Base-by-base conservation (phyloP, 2,329 filamentous ascomycete species). In the Botrytis hyacinthi region DNA sequence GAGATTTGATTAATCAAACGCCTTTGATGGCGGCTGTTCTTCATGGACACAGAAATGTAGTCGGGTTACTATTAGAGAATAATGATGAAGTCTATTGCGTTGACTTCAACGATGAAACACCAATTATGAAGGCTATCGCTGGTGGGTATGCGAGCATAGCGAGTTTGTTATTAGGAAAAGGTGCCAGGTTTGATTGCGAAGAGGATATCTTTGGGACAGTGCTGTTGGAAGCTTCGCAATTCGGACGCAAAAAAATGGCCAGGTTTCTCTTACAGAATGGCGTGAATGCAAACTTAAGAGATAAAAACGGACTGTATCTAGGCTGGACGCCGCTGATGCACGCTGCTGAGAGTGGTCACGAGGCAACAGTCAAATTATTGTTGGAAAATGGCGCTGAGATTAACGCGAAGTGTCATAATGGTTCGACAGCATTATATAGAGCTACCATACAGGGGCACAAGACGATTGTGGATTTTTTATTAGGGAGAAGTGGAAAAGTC, bases 91-190 rank as follows among this genome's bases (percentile, higher is more conserved):
- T 29, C 59, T 74, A n/a, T 63, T 12, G 10, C 26, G 62, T 65
- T 18, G 54, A 74, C 10, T 54, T 51, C 6, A 57, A 12, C 46
- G 37, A 70, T 51, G 5, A 29, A 82, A 10, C n/a, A 75, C 77
- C 29, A 63, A 44, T 46, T 6, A 26, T 22, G n/a, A 26, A n/a
- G 3, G 72, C 77, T 40, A 63, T 65, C 40, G 5, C 7, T n/a
- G 26, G 10, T 14, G 4, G 46, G 5, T 0, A n/a, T 14, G 12
- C 3, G 22, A 14, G 10, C 5, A 51, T n/a, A 51, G 1, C 5
- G 46, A 51, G 22, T n/a, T 3, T 51, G 10, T 51, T 51, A 6
- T 14, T 51, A 51, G 10, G 10, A 0, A 69, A 40, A 8, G 61
- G 37, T 16, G 61, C 70, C n/a, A 32, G 12, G 26, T 2, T 59